These are phyloP conservation scores for Trifolium subterraneum DNA, from an alignment of 306 rosid species.

Conservation along the genomic window DNA sequence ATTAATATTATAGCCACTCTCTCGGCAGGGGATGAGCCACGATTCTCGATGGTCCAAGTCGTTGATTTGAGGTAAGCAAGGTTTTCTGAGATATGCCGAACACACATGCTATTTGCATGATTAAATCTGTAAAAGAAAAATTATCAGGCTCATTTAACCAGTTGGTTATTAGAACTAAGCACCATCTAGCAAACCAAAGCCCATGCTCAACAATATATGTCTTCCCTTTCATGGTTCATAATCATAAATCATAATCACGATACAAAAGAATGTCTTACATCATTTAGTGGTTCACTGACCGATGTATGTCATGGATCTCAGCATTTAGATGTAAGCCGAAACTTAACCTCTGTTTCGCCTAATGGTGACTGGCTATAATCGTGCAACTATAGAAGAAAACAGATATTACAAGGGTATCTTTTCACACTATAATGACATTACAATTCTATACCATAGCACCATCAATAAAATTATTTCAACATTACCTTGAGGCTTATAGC, in stretches of 20 bases:
- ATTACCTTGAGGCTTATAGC: constrained; percentile 70
- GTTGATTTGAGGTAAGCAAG: constrained; percentile 67
- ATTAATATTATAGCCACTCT: constrained; percentile 64
- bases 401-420: constrained; percentile 24
- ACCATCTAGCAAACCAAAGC: too few relatives aligned
- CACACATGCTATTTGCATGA: not conserved
- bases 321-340: constrained; percentile 65
- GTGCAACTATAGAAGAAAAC: constrained; percentile 52
- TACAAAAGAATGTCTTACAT: constrained; percentile 49
- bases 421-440: constrained; percentile 30
- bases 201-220: too few relatives aligned
- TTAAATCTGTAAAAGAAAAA: too few relatives aligned
- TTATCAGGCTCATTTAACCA: too few relatives aligned
- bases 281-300: constrained; percentile 62
- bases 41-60: constrained; percentile 68
- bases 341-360: constrained; percentile 70
- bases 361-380: constrained; percentile 57
- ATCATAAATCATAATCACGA: constrained; percentile 31
- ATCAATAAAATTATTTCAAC: not conserved
- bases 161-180: too few relatives aligned
- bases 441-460: constrained; percentile 2
- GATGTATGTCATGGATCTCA: constrained; percentile 72
- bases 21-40: constrained; percentile 52
- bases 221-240: too few relatives aligned
- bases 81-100: constrained; percentile 44